Evolutionary conservation across 257 asterid species (phyloP).

Genomic region (Petrea volubilis): DNA sequence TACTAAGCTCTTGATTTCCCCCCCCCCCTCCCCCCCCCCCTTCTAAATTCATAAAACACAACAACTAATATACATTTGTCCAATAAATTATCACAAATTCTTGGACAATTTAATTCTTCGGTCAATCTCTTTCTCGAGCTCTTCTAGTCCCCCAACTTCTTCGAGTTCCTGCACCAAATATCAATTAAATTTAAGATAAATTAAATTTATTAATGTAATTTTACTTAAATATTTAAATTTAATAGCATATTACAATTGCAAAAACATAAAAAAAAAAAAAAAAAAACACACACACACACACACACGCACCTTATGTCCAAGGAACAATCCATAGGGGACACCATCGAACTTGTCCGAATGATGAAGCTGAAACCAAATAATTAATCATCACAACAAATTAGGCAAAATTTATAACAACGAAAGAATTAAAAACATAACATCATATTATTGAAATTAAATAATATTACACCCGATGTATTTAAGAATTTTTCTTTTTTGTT

Average conservation of each 20-base stretch:
- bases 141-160: conserved; percentile 67
- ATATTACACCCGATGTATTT: no score
- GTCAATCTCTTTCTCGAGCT: conserved; percentile 64
- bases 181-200: background rate
- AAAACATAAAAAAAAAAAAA: background rate
- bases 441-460: background rate
- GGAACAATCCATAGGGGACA: conserved; percentile 84
- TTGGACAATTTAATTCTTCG: conserved; percentile 56
- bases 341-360: conserved; percentile 86
- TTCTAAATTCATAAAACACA: no score
- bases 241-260: background rate
- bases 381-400: conserved; percentile 2
- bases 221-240: background rate
- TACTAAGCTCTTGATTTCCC: no score
- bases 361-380: conserved; percentile 56
- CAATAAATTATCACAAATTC: conserved; percentile 10
- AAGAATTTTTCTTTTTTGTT: no score
- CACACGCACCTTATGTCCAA: conserved; percentile 66
- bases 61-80: background rate
- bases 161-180: conserved; percentile 61
- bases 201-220: background rate
- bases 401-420: background rate
- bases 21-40: no score
- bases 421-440: background rate
- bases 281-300: background rate